Evolutionary conservation across 345 rosid genomes (phyloP), one percentile per base, ranked within the genome.

Genomic region (Anacardium occidentale): DNA sequence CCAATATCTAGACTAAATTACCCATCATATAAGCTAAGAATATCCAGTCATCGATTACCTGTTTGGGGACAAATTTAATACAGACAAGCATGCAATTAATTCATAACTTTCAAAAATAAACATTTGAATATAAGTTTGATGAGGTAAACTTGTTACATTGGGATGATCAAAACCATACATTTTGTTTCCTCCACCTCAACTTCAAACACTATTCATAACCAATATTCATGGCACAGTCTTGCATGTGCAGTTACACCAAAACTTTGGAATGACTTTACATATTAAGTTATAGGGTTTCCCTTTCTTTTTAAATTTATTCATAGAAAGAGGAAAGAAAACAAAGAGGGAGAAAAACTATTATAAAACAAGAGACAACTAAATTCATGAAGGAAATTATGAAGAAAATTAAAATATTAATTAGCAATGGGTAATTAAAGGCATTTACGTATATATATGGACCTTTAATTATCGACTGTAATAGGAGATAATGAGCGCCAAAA

Each of bases 391-490:
- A 29, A 20, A 73, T 37, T 37, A 37, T 47, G 42, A 68, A 62
- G 51, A 69, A 80, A 60, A 77, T 72, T 63, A 73, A 77, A 72
- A 44, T 58, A 34, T 72, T 66, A 81, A 81, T 82, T 73, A 72
- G 76, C 84, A 69, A 70, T 40, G 66, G 72, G 17, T 53, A 68
- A 63, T 63, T 69, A 61, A 63, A 58, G 18, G 67, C 34, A 57
- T 32, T 34, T 0, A n/a, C 6, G 5, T 34, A 34, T 34, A 34
- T 34, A 34, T 62, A 42, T 72, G 59, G 17, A 66, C 54, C 44
- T 66, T 56, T n/a, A 63, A 48, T 73, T 58, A 55, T 72, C 53
- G 58, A 74, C 44, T 72, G 51, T 60, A 64, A 67, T 59, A 26
- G 68, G n/a, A n/a, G n/a, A 73, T 51, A 72, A 56, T 73, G 48